Conservation (phyloP, 305 asterid species). For the Rubia balearica region DNA sequence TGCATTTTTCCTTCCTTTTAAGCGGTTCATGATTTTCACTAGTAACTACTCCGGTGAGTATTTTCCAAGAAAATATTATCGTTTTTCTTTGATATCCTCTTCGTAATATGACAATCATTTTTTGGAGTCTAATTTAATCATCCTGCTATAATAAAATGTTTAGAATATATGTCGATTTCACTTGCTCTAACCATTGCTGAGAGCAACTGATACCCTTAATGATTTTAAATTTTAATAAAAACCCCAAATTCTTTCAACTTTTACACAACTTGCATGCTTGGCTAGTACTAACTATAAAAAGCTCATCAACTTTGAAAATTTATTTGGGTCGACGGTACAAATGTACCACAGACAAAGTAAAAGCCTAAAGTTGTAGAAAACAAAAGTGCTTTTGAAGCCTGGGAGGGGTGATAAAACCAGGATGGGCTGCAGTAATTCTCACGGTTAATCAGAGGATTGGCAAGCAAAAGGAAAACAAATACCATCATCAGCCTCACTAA, state of each 20-base stretch:
- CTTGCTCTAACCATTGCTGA: too few species aligned
- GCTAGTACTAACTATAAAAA: background rate
- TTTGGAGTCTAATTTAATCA: too few species aligned
- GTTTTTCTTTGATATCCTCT: too few species aligned
- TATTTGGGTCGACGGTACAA: background rate
- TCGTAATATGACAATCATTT: too few species aligned
- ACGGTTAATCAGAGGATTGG: conserved; percentile 39
- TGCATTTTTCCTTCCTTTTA: too few species aligned
- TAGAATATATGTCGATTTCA: too few species aligned
- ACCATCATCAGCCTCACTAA: conserved; percentile 43
- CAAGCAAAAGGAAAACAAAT: conserved; percentile 40
- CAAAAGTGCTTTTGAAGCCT: conserved; percentile 22
- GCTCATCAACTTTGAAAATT: conserved; percentile 1
- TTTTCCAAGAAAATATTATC: too few species aligned
- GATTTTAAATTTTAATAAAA: too few species aligned
- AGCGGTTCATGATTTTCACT: too few species aligned
- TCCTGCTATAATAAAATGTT: too few species aligned
- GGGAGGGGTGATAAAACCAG: conserved; percentile 29
- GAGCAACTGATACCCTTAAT: too few species aligned
- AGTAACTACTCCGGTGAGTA: too few species aligned
- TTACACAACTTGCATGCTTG: conserved; percentile 1
- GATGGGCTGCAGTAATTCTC: conserved; percentile 39
- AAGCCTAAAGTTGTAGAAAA: background rate
- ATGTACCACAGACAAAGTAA: background rate
- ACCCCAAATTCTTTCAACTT: background rate